Base-by-base conservation (phyloP, 306 rosid species). In the Quercus ilex region DNA sequence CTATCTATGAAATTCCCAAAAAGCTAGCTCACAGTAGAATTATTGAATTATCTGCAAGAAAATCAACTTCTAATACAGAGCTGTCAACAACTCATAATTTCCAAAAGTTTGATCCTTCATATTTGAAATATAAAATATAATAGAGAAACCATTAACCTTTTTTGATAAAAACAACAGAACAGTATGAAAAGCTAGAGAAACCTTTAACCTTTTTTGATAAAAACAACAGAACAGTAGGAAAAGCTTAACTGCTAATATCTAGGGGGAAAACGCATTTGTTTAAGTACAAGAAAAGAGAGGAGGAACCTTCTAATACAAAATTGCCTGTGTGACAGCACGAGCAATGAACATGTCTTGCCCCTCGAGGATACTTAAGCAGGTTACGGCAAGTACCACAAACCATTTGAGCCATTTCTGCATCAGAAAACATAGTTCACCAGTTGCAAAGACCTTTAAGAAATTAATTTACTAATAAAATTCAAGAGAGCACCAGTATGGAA, bases 371-470 rank as follows among this genome's bases (percentile, higher is more conserved):
- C 10, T 86, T 82, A 74, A 94, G 97, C 73, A 94, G 90, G 73
- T 81, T 92, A 55, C 80, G 89, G 79, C 99, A 94, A n/a, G 97
- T 85, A 60, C 99, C 99, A 70, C 99, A 94, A 28, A 94, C 95
- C 91, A 94, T 81, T 89, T 94, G 97, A 76, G 86, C 97, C 85
- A 87, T 84, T 78, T 88, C 97, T 88, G 88, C 81, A 74, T 69
- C 81, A 82, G 46, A 76, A 71, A 65, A 63, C 73, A 43, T 43
- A 4, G 51, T 21, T 63, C 20, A 77, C 28, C 56, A 64, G 31
- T 76, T 73, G 46, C 80, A 53, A 69, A 71, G 62, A 59, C 60
- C 13, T 49, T 86, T 19, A 25, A 72, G 77, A 43, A 26, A 55
- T 78, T 59, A 19, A 28, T 59, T 57, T 60, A 64, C 63, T 21